Percentiles rank a stretch among this genome's conserved stretches.
Conservation (phyloP, 2,329 filamentous ascomycete species). For the Microthyrium microscopicum region DNA sequence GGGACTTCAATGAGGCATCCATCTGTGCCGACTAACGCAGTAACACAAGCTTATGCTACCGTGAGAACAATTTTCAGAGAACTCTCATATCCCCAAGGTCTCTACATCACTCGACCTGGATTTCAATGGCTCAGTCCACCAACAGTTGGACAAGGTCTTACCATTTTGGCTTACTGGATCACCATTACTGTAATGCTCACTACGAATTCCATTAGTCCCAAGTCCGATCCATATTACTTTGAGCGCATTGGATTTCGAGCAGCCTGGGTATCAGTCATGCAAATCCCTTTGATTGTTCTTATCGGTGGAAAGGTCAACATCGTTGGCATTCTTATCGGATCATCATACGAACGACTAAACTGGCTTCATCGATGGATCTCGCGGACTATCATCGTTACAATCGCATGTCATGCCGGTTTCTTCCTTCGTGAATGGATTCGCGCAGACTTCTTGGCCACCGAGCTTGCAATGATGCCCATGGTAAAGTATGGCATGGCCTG, state of each 20-base stretch:
- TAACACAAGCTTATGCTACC: too few relatives aligned
- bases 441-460: conserved; percentile 40
- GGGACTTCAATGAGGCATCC: too few relatives aligned
- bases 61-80: neutral
- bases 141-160: neutral
- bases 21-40: too few relatives aligned
- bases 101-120: neutral
- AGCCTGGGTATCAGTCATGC: conserved; percentile 35
- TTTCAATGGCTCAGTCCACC: conserved; percentile 1
- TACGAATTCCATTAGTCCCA: neutral
- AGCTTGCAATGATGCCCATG: conserved; percentile 45
- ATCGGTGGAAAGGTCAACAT: conserved; percentile 40
- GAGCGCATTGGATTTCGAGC: conserved; percentile 41
- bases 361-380: conserved; percentile 61
- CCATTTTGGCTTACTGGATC: neutral
- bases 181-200: neutral
- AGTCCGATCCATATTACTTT: too few relatives aligned
- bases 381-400: conserved; percentile 50
- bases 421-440: conserved; percentile 49
- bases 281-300: conserved; percentile 39
- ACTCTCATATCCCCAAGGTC: neutral
- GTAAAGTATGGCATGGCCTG: conserved; percentile 51
- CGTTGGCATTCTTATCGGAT: conserved; percentile 44
- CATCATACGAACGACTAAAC: conserved; percentile 52
- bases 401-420: conserved; percentile 52